Evolutionary conservation across 139 green algal genomes (phyloP).

Genomic region (Tetradesmus obliquus): DNA sequence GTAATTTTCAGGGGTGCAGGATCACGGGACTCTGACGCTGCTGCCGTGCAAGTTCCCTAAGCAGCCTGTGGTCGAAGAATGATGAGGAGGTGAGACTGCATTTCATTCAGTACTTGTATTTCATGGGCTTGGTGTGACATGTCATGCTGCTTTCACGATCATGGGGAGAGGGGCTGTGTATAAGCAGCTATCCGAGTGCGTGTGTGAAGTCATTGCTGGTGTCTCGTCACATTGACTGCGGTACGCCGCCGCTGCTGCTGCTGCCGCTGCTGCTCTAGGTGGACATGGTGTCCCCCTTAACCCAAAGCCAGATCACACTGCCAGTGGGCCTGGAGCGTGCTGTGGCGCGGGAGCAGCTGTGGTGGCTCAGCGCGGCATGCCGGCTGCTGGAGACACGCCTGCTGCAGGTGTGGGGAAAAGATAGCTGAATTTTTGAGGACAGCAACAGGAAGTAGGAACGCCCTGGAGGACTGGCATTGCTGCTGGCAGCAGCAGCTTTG

Average conservation of each 20-base stretch:
- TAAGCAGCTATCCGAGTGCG: no score
- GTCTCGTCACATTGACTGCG: no score
- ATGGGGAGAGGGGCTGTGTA: no score
- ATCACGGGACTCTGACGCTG: constrained; percentile 51
- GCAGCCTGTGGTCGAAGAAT: constrained; percentile 70
- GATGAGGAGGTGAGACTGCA: constrained; percentile 59
- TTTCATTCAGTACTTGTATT: neutral
- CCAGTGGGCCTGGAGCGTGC: constrained; percentile 66
- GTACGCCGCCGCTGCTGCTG: neutral
- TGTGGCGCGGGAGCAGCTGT: constrained; percentile 49
- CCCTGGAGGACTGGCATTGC: no score
- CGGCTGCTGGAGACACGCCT: constrained; percentile 83
- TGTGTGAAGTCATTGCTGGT: no score
- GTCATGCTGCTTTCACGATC: neutral
- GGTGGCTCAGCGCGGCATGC: constrained; percentile 56
- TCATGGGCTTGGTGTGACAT: neutral
- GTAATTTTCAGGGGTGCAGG: neutral
- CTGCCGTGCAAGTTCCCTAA: constrained; percentile 73
- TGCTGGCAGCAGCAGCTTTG: no score
- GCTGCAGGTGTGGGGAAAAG: constrained; percentile 49
- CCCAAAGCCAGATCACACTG: constrained; percentile 83
- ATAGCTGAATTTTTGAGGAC: no score
- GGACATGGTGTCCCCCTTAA: constrained; percentile 77
- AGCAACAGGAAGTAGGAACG: no score
- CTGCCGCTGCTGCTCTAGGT: constrained; percentile 41